phyloP scores from a whole-genome alignment of 768 basidiomycete genomes.

The Ramaria sp. region DNA sequence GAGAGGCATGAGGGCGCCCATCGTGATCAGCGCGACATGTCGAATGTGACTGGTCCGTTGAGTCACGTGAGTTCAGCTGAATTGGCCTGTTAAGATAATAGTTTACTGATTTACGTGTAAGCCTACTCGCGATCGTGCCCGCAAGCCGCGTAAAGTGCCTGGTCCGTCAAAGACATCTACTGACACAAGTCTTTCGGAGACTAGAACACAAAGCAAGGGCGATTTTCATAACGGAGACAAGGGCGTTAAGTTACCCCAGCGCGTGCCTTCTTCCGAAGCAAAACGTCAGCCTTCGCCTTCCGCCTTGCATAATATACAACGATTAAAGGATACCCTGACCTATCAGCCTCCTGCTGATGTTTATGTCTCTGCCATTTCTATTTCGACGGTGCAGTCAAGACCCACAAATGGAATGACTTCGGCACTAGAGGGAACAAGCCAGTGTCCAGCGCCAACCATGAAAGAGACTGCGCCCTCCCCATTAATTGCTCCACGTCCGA shows the following conservation, averaged over 20 bases:
- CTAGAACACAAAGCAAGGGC: neutral
- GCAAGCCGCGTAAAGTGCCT: neutral
- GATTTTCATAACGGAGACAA: neutral
- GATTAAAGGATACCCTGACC: neutral
- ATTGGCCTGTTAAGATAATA: neutral
- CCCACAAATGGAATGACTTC: neutral
- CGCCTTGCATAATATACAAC: neutral
- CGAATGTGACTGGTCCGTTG: neutral
- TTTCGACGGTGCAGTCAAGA: neutral
- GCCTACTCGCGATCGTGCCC: conserved; percentile 8
- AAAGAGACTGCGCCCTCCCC: neutral
- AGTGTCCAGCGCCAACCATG: neutral
- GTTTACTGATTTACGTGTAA: neutral
- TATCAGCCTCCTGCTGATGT: neutral
- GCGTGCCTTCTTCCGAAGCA: neutral
- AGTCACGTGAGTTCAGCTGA: neutral
- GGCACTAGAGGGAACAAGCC: neutral
- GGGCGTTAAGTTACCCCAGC: neutral
- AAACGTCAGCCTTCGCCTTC: neutral
- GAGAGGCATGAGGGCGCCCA: neutral
- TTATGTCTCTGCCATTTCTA: neutral
- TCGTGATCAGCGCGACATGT: neutral
- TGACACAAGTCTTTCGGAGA: neutral
- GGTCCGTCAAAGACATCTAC: neutral
- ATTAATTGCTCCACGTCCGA: conserved; percentile 1